Evolutionary conservation across 768 basidiomycete species (phyloP).

Genomic region (Rhodocollybia butyracea): DNA sequence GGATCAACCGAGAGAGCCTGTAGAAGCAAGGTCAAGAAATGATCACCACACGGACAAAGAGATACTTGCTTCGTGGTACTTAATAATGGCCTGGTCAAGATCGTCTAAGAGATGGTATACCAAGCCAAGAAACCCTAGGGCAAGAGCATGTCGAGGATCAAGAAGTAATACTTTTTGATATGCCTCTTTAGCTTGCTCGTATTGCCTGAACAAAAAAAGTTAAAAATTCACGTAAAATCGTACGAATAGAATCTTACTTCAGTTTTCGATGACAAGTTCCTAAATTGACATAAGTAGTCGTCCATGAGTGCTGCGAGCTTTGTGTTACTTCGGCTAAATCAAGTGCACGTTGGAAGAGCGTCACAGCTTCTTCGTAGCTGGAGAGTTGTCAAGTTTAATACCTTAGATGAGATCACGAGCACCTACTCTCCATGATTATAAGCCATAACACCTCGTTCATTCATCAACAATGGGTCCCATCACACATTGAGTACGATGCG

Average conservation of each 20-base stretch:
- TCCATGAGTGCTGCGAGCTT: constrained; percentile 81
- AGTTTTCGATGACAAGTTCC: constrained; percentile 86
- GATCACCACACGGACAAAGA: neutral
- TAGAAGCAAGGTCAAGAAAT: constrained; percentile 3
- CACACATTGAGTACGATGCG: constrained; percentile 78
- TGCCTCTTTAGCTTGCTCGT: constrained; percentile 64
- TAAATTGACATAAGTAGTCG: constrained; percentile 87
- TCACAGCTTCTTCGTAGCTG: constrained; percentile 72
- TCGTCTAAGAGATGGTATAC: constrained; percentile 75
- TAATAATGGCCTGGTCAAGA: constrained; percentile 77
- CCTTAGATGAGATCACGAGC: neutral
- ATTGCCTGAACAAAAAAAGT: constrained; percentile 28
- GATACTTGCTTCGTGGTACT: constrained; percentile 82
- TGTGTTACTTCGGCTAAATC: constrained; percentile 84
- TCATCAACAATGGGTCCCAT: constrained; percentile 87
- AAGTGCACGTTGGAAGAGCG: constrained; percentile 71
- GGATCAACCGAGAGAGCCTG: constrained; percentile 81
- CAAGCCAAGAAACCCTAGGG: constrained; percentile 87
- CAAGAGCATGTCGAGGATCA: constrained; percentile 79
- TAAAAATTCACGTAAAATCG: neutral
- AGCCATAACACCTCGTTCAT: constrained; percentile 92
- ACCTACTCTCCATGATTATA: constrained; percentile 82
- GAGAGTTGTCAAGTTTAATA: neutral
- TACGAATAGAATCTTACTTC: constrained; percentile 43
- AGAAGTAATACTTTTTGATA: constrained; percentile 84